These are phyloP conservation scores for Entomophthora muscae DNA, from an alignment of 371 early-diverging fungal species.

Conservation along the genomic window DNA sequence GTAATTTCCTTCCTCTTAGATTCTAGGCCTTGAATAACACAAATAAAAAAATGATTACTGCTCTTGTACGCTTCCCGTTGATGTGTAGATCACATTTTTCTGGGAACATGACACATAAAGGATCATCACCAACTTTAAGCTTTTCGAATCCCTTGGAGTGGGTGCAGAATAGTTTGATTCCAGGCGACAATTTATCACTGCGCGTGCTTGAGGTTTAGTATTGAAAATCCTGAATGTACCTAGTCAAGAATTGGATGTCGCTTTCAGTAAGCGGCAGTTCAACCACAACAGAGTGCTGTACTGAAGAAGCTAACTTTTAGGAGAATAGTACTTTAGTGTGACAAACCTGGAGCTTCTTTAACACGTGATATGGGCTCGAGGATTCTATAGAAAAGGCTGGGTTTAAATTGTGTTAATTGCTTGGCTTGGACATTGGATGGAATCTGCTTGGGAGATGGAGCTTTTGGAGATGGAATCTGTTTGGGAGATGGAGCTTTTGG, in stretches of 20 bases:
- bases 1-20: neutral
- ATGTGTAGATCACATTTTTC: neutral
- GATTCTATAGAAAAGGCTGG: neutral
- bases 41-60: neutral
- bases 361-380: neutral
- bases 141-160: neutral
- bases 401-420: neutral
- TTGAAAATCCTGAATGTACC: neutral
- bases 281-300: neutral
- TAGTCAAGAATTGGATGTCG: neutral
- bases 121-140: neutral
- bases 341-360: neutral
- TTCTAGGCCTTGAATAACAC: neutral
- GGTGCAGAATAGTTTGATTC: constrained; percentile 1
- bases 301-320: neutral
- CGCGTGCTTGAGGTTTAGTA: neutral
- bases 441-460: neutral
- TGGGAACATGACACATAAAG: neutral
- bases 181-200: neutral
- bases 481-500: neutral
- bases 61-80: neutral
- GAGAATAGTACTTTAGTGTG: neutral
- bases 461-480: neutral
- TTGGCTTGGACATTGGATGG: no score
- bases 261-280: neutral